Conservation (phyloP, 2,329 filamentous ascomycete species). For the Alternaria postmessia region DNA sequence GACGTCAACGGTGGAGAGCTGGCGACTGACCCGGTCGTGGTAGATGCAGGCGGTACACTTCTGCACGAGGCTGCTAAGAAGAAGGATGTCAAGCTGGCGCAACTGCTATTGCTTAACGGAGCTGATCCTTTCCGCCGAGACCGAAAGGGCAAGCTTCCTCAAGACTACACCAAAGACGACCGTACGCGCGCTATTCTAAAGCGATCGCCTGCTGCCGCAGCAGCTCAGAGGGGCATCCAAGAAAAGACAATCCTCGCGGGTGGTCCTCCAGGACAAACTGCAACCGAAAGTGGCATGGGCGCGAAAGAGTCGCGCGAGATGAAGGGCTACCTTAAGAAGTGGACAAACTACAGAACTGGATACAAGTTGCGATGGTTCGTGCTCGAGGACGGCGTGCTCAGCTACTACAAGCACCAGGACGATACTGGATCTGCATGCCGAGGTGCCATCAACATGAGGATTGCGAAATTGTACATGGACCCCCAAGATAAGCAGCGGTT, state of each 20-base stretch:
- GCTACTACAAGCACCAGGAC: conserved; percentile 99
- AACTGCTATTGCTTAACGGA: conserved; percentile 89
- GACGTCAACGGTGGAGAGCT: conserved; percentile 94
- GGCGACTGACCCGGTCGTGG: conserved; percentile 78
- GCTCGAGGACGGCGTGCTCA: conserved; percentile 93
- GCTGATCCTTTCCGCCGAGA: conserved; percentile 96
- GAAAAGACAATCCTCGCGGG: conserved; percentile 95
- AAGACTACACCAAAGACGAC: conserved; percentile 96
- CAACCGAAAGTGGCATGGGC: conserved; percentile 67
- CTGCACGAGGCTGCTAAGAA: conserved; percentile 92
- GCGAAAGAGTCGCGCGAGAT: conserved; percentile 93
- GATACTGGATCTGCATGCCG: conserved; percentile 95
- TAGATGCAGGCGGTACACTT: conserved; percentile 86
- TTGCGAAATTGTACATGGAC: conserved; percentile 94
- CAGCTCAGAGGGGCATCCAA: conserved; percentile 93
- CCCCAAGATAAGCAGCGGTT: conserved; percentile 97
- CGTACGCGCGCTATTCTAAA: conserved; percentile 87
- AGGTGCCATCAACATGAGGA: conserved; percentile 98
- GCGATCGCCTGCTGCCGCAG: conserved; percentile 90
- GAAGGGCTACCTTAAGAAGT: conserved; percentile 99
- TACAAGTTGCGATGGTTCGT: conserved; percentile 99
- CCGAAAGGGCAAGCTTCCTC: conserved; percentile 91
- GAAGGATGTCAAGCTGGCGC: conserved; percentile 85
- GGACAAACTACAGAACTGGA: conserved; percentile 98
- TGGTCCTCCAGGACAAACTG: conserved; percentile 64